Base-by-base conservation (phyloP, 2,329 filamentous ascomycete species). In the Fusarium odoratissimum region DNA sequence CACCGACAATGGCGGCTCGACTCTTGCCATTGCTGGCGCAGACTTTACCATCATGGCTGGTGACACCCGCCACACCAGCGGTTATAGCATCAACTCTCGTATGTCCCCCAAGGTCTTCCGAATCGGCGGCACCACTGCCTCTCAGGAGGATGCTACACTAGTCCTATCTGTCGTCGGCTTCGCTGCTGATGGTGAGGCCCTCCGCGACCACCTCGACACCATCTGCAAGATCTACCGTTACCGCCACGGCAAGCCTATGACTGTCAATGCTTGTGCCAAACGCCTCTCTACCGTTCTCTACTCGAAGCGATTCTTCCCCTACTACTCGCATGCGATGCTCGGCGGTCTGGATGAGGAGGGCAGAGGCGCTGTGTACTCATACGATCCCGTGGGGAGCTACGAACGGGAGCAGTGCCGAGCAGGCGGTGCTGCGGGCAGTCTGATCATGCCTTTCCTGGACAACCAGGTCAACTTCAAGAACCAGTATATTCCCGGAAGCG, bases 401-500 rank as follows among this genome's bases (percentile, higher is more conserved):
- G 96, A 99, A 88, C 88, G 96, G 75, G 96, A 99, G 85, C 94
- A 97, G 85, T 98, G 95, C 86, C 91, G 95, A 74, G 95, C 96
- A 40, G 96, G 94, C 45, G 96, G 96, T 78, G 95, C 96, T 19
- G 95, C 95, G 25, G 92, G 94, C 60, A 96, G 93, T 79, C 86
- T 99, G 83, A 99, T 99, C 84, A 99, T 98, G 93, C 96, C 96
- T 3, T 99, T 99, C 88, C 85, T 99, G 80, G 96, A 99, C 84
- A 99, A 99, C 83, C 97, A 99, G 85, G 96, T 99, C 86, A 98
- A 98, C 86, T 95, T 95, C 88, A 99, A 98, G 90, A 99, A 99
- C 83, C 95, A 98, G 86, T 97, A 97, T 82, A 88, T 96, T 62
- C 95, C 95, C 16, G 93, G 92, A 51, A 95, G 93, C 77, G 95